Evolutionary conservation across 495 filamentous ascomycete species (phyloP).

Genomic region (Aspergillus ellipticus): DNA sequence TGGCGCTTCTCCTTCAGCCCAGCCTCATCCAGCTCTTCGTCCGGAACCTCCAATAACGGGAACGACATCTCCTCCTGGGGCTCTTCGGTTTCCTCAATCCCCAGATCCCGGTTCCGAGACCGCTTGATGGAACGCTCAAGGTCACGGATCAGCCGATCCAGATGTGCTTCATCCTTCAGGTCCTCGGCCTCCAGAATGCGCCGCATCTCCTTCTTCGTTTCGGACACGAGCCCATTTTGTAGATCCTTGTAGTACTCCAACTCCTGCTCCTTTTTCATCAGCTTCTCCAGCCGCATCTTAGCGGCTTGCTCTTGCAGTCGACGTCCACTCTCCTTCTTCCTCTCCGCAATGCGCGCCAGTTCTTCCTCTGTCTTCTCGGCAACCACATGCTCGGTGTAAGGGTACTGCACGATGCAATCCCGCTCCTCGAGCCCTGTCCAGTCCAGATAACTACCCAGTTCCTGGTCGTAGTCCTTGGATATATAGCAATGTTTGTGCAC

Average conservation of each 20-base stretch:
- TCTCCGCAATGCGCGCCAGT: conserved; percentile 78
- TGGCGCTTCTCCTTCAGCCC: conserved; percentile 84
- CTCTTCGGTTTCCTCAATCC: conserved; percentile 74
- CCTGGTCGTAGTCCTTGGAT: conserved; percentile 73
- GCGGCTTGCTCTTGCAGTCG: conserved; percentile 93
- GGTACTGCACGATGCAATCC: conserved; percentile 85
- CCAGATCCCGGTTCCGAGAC: conserved; percentile 87
- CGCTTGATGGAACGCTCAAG: conserved; percentile 84
- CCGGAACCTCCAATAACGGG: conserved; percentile 81
- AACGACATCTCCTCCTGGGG: conserved; percentile 74
- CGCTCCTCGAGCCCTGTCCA: conserved; percentile 87
- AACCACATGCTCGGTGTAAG: conserved; percentile 85
- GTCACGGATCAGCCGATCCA: conserved; percentile 78
- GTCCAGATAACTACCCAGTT: conserved; percentile 71
- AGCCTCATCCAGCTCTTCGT: conserved; percentile 90
- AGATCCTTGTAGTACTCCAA: conserved; percentile 89
- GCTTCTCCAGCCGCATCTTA: conserved; percentile 90
- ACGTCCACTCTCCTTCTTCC: conserved; percentile 87
- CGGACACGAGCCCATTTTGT: conserved; percentile 59
- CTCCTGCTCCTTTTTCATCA: conserved; percentile 93
- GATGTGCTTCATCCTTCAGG: conserved; percentile 78
- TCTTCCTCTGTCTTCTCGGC: conserved; percentile 91
- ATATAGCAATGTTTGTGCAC: conserved; percentile 89
- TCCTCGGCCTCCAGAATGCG: conserved; percentile 85
- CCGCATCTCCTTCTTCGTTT: conserved; percentile 84